Evolutionary conservation across 228 moss, liverwort and hornwort species (phyloP), one percentile per base, ranked within the genome.

Genomic region (Sphagnum fallax): DNA sequence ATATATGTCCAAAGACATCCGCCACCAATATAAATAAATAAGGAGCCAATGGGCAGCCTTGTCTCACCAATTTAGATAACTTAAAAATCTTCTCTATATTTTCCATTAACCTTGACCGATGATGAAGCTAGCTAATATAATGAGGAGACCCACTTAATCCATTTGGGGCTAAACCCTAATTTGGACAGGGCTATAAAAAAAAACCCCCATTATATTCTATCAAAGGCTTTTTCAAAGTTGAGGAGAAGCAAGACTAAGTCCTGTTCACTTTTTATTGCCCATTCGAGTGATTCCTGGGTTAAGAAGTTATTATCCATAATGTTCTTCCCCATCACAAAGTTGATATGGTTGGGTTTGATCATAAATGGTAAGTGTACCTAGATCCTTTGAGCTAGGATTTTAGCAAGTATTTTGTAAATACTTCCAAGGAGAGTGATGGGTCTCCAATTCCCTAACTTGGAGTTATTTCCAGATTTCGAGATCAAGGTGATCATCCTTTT

Each of bases 261-360:
- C 4, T 71, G 62, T 2, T 15, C 12, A 4, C 4, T 52, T 6
- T 68, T 4, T 59, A 8, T 6, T 4, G 64, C 64, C 52, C 64
- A 64, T 0, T 47, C 0, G 63, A 63, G 51, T 1, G 60, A 50
- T 64, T 72, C 64, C 0, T 47, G 15, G 4, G n/a, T 48, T 52
- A 63, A 52, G 1, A 72, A 47, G 0, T 63, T 52, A 11, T 72
- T 72, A 47, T 72, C 64, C 2, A 64, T 9, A 7, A 72, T 72
- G 51, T 7, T 6, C 4, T 64, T 6, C 4, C 7, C 4, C 8
- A 14, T 4, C 10, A 64, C 32, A 49, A 72, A 65, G 4, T 52
- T 5, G 0, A 48, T 64, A 0, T 72, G 52, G 4, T 49, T 15
- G 16, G 13, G 10, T 3, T 50, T 10, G 2, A 72, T 65, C 71